phyloP scores from a whole-genome alignment of 371 early-diverging fungal genomes.

The Mucor racemosus region DNA sequence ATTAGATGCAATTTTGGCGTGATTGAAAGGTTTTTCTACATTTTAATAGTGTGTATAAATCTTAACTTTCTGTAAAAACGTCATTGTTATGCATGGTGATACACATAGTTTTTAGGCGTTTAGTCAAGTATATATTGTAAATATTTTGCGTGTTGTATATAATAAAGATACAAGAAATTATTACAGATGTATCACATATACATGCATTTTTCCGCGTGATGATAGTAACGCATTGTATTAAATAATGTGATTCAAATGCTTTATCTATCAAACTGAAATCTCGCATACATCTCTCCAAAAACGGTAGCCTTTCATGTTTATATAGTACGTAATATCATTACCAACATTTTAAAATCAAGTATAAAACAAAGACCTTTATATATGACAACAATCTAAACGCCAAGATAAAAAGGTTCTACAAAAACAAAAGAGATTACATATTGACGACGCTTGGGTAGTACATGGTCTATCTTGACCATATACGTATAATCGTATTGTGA shows the following conservation, averaged over 20 bases:
- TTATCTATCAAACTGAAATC: not conserved
- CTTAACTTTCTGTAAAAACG: not conserved
- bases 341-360: not conserved
- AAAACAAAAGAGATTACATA: not conserved
- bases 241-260: not conserved
- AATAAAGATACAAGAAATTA: not conserved
- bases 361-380: not conserved
- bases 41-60: not conserved
- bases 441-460: not conserved
- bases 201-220: not conserved
- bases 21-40: too few relatives aligned
- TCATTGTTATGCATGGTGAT: not conserved
- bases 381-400: not conserved
- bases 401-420: not conserved
- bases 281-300: not conserved
- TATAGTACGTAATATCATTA: too few relatives aligned
- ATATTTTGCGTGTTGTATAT: too few relatives aligned
- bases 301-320: not conserved
- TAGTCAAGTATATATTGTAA: not conserved
- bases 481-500: too few relatives aligned
- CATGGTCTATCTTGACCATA: not conserved
- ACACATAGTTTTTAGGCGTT: slow-evolving; percentile 1
- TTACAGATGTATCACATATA: not conserved
- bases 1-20: not conserved
- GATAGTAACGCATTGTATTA: not conserved